Percentiles rank a stretch among this genome's conserved stretches.
These are phyloP conservation scores for Andrographis paniculata DNA, from an alignment of 305 asterid species.

Conservation along the genomic window DNA sequence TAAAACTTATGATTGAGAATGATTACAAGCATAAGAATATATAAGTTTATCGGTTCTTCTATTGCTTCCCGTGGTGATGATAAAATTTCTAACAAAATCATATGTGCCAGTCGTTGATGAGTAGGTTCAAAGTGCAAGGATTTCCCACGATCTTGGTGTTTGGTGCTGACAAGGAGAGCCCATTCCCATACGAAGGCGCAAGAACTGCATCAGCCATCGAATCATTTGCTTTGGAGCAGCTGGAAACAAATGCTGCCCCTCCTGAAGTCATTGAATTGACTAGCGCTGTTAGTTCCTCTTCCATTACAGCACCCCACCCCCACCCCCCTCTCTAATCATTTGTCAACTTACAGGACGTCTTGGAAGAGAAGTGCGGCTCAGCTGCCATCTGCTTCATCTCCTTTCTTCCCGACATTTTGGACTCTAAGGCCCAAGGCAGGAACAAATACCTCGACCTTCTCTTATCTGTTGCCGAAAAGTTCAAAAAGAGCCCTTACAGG, in stretches of 20 bases:
- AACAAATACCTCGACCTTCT: conserved; percentile 63
- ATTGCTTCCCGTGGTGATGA: conserved; percentile 11
- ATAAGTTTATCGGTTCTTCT: not conserved
- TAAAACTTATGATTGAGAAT: too few species aligned
- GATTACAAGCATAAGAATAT: too few species aligned
- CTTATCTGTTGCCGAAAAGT: conserved; percentile 46
- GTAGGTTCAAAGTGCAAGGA: conserved; percentile 95
- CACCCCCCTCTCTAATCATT: too few species aligned
- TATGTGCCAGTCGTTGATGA: conserved; percentile 78
- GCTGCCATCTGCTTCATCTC: conserved; percentile 88
- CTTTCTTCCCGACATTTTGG: conserved; percentile 93
- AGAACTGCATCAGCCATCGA: conserved; percentile 90
- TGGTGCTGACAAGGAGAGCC: conserved; percentile 87
- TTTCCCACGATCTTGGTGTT: conserved; percentile 95
- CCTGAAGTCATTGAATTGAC: conserved; percentile 92
- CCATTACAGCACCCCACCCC: too few species aligned
- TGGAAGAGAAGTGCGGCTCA: conserved; percentile 90
- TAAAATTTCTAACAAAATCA: conserved; percentile 26
- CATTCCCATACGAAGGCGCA: conserved; percentile 79
- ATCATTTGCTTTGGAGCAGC: conserved; percentile 83
- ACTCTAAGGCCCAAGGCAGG: conserved; percentile 90
- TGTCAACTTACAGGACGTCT: conserved; percentile 43
- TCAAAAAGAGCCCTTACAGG: conserved; percentile 72
- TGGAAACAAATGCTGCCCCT: conserved; percentile 74
- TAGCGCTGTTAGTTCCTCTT: conserved; percentile 44